These are phyloP conservation scores for Amanita brunnescens DNA, from an alignment of 768 basidiomycete species.

Conservation along the genomic window DNA sequence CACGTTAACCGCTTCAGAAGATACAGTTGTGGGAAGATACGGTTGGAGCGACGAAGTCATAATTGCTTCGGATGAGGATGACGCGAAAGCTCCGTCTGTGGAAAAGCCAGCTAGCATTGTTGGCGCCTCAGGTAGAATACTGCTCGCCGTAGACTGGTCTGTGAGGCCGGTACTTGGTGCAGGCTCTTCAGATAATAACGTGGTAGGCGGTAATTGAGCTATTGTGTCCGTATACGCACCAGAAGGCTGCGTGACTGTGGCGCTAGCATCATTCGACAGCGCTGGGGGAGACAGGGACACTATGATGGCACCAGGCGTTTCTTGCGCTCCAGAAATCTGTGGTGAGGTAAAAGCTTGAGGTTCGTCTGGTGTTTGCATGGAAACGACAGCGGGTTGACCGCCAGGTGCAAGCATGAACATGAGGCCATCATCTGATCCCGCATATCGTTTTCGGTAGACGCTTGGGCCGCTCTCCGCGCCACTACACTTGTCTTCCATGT, in stretches of 20 bases:
- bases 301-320: not conserved
- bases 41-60: not conserved
- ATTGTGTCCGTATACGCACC: not conserved
- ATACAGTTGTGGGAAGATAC: conserved; percentile 4
- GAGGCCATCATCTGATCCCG: not conserved
- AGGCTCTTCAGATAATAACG: not conserved
- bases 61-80: not conserved
- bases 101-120: not conserved
- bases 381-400: not conserved
- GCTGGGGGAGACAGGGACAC: not conserved
- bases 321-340: not conserved
- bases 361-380: not conserved
- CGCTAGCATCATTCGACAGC: not conserved
- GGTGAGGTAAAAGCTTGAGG: not conserved
- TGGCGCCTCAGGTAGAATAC: not conserved
- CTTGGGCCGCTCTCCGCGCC: not conserved
- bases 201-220: not conserved
- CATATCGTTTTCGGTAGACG: not conserved
- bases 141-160: not conserved
- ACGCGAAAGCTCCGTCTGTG: not conserved
- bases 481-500: conserved; percentile 1
- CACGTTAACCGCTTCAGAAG: conserved; percentile 7
- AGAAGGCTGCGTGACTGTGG: conserved; percentile 3
- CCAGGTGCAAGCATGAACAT: conserved; percentile 3
- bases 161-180: not conserved